Percentiles rank a stretch among this genome's conserved stretches.
Evolutionary conservation across 164 flowering plant genomes (phyloP).

Genomic region (Stephania yunnanensis): DNA sequence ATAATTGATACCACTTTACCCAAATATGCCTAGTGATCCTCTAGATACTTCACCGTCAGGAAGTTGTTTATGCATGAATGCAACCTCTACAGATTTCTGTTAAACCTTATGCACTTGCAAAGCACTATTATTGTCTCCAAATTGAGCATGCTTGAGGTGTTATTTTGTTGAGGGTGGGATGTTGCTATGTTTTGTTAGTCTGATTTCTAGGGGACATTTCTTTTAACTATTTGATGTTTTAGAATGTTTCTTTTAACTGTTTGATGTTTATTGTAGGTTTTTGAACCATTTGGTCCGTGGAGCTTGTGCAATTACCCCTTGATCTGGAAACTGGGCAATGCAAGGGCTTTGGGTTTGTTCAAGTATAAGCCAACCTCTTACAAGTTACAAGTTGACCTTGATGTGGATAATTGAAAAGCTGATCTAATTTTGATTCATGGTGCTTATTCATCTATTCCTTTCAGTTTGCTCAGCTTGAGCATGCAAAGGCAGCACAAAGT

Average conservation of each 20-base stretch:
- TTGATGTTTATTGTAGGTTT: slow-evolving; percentile 41
- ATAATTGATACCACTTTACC: too few relatives aligned
- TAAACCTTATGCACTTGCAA: neutral
- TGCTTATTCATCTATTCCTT: slow-evolving; percentile 2
- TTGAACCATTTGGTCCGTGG: slow-evolving; percentile 98
- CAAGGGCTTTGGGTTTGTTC: slow-evolving; percentile 96
- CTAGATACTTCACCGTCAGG: neutral
- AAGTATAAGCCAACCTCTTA: slow-evolving; percentile 24
- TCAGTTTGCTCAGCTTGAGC: slow-evolving; percentile 83
- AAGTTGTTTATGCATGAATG: neutral
- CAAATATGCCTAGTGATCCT: neutral
- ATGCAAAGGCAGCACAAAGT: slow-evolving; percentile 87
- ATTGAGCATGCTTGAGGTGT: neutral
- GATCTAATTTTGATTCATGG: neutral
- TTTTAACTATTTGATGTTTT: neutral
- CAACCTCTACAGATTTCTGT: neutral
- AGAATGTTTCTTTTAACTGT: neutral
- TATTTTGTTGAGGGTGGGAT: neutral
- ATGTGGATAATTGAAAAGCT: neutral
- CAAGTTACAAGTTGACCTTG: too few relatives aligned
- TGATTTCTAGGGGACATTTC: neutral
- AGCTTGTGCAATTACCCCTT: slow-evolving; percentile 88
- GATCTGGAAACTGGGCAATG: slow-evolving; percentile 94
- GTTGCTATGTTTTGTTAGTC: neutral
- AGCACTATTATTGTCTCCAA: neutral